These are phyloP conservation scores for Collybia nuda DNA, from an alignment of 768 basidiomycete genomes.

Conservation along the genomic window DNA sequence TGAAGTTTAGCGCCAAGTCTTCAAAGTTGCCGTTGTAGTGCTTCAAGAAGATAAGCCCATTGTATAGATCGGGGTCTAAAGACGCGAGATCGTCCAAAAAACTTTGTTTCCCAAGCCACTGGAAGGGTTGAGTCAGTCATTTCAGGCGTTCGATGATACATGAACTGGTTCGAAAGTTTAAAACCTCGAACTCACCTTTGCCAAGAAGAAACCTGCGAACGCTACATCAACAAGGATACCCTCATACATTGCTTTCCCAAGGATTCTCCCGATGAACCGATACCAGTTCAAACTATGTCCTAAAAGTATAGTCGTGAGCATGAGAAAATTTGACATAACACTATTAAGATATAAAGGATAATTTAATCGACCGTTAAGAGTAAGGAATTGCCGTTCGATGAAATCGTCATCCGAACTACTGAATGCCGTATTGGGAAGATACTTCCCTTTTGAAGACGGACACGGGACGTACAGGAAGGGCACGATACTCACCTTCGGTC, in stretches of 20 bases:
- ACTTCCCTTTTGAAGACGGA: too few species aligned
- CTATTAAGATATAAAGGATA: too few species aligned
- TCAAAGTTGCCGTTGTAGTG: conserved; percentile 86
- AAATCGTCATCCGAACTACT: too few species aligned
- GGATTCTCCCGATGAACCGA: conserved; percentile 86
- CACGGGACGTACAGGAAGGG: neutral
- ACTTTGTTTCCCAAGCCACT: conserved; percentile 93
- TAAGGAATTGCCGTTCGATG: too few species aligned
- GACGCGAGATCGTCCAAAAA: conserved; percentile 92
- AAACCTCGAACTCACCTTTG: conserved; percentile 52
- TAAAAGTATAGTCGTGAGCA: conserved; percentile 25
- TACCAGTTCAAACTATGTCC: conserved; percentile 91
- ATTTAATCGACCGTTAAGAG: too few species aligned
- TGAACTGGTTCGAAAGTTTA: too few species aligned
- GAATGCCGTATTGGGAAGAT: too few species aligned
- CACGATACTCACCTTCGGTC: conserved; percentile 64
- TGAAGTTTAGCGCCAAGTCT: conserved; percentile 88
- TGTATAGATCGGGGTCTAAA: conserved; percentile 89
- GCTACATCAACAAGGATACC: conserved; percentile 94
- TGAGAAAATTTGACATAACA: too few species aligned
- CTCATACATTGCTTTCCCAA: conserved; percentile 96
- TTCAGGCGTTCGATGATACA: too few species aligned
- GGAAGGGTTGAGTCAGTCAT: conserved; percentile 1
- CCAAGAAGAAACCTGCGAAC: conserved; percentile 93
- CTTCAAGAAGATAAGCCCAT: conserved; percentile 90